Evolutionary conservation across 2,329 filamentous ascomycete genomes (phyloP).

Genomic region (Neopestalotiopsis sp.): DNA sequence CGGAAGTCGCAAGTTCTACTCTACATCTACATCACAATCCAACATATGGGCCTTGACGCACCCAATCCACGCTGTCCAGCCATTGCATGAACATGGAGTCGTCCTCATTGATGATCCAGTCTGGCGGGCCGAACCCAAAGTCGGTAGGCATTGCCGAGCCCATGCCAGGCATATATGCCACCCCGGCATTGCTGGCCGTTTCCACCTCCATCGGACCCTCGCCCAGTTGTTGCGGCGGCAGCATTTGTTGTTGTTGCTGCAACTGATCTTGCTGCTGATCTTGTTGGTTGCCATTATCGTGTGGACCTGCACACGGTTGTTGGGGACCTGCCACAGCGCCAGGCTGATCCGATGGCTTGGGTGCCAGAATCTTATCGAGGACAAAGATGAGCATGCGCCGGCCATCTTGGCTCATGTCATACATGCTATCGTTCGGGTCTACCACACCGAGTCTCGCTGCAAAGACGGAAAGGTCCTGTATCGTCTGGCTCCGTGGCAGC

Average conservation of each 20-base stretch:
- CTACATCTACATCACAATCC: not conserved
- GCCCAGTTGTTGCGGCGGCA: not conserved
- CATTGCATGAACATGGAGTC: slow-evolving; percentile 40
- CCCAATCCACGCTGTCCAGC: slow-evolving; percentile 42
- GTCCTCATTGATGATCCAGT: slow-evolving; percentile 36
- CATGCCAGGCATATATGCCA: slow-evolving; percentile 27
- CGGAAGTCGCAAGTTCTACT: no score
- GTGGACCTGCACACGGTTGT: slow-evolving; percentile 22
- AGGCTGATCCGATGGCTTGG: slow-evolving; percentile 23
- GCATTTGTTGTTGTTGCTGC: not conserved
- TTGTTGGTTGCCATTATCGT: not conserved
- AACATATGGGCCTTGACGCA: slow-evolving; percentile 25
- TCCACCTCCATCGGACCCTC: slow-evolving; percentile 25
- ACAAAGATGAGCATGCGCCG: slow-evolving; percentile 41
- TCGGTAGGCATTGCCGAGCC: slow-evolving; percentile 30
- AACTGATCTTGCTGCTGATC: not conserved
- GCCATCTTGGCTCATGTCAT: slow-evolving; percentile 39
- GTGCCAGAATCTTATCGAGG: slow-evolving; percentile 40
- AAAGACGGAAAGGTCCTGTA: slow-evolving; percentile 42
- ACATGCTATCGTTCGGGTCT: slow-evolving; percentile 36
- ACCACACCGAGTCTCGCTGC: slow-evolving; percentile 38
- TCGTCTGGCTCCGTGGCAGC: slow-evolving; percentile 41
- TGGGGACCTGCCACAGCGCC: slow-evolving; percentile 15
- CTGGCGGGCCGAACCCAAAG: slow-evolving; percentile 34
- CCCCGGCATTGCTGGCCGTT: slow-evolving; percentile 22